Evolutionary conservation across 2,329 filamentous ascomycete genomes (phyloP).

Genomic region (Phaeosphaeria sp.): DNA sequence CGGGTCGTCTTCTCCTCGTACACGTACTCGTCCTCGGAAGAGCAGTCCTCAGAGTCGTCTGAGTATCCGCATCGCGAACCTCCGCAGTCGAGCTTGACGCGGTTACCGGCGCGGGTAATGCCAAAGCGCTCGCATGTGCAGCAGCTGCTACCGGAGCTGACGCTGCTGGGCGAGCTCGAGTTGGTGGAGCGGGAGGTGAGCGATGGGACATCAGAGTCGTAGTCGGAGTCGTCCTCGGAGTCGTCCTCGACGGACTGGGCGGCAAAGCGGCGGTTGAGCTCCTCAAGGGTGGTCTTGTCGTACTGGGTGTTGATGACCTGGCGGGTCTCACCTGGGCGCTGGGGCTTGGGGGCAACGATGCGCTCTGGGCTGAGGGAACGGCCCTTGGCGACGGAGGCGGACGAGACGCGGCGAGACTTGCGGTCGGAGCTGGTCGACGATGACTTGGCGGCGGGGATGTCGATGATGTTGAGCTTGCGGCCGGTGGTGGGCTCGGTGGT

Average conservation of each 20-base stretch:
- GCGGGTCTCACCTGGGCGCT: conserved; percentile 85
- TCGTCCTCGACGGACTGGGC: conserved; percentile 65
- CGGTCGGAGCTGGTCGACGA: conserved; percentile 48
- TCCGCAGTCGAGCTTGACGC: conserved; percentile 95
- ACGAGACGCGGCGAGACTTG: conserved; percentile 59
- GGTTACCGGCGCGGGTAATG: conserved; percentile 90
- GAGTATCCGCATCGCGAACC: conserved; percentile 85
- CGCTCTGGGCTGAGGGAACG: conserved; percentile 85
- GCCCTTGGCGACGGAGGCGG: conserved; percentile 80
- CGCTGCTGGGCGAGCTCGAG: conserved; percentile 70
- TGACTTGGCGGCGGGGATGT: conserved; percentile 69
- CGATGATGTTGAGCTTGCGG: conserved; percentile 96
- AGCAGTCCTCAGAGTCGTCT: conserved; percentile 73
- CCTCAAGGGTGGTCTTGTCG: conserved; percentile 75
- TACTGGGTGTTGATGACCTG: conserved; percentile 86
- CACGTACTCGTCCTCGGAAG: conserved; percentile 67
- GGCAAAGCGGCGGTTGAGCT: conserved; percentile 78
- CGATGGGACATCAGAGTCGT: conserved; percentile 70
- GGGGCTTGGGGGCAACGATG: conserved; percentile 89
- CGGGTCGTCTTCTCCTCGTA: conserved; percentile 60
- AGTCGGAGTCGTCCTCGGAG: conserved; percentile 67
- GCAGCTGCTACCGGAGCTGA: conserved; percentile 59
- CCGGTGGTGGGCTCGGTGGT: conserved; percentile 95
- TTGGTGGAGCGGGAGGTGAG: conserved; percentile 74
- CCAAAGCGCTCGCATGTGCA: conserved; percentile 97